These are phyloP conservation scores for Penicillium fimorum DNA, from an alignment of 495 filamentous ascomycete genomes.

Conservation along the genomic window DNA sequence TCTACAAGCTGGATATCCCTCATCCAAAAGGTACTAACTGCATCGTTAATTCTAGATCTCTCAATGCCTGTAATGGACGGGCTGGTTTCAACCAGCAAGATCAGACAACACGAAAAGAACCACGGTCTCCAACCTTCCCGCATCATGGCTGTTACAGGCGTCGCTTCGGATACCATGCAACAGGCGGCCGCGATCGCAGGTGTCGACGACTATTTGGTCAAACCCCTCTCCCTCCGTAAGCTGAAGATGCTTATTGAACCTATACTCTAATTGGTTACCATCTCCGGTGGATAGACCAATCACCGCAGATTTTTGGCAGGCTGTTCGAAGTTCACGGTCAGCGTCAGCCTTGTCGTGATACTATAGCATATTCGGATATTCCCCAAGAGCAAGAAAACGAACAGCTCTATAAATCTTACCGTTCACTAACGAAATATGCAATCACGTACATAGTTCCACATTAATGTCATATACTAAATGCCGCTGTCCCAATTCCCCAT, in stretches of 20 bases:
- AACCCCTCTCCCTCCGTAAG: conserved; percentile 34
- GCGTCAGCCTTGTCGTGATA: not conserved
- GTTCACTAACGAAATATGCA: not conserved
- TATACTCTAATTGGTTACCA: not conserved
- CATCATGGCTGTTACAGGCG: conserved; percentile 36
- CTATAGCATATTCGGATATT: not conserved
- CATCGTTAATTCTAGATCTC: not conserved
- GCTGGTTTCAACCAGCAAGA: conserved; percentile 21
- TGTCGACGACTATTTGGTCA: conserved; percentile 39
- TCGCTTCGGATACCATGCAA: conserved; percentile 32
- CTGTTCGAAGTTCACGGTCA: not conserved
- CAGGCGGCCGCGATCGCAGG: conserved; percentile 35
- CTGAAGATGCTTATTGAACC: conserved; percentile 25
- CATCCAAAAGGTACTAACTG: not conserved
- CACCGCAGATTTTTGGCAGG: not conserved
- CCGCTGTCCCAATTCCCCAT: conserved; percentile 25
- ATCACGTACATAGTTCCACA: conserved; percentile 13
- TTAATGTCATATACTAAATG: conserved; percentile 36
- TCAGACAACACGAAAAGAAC: conserved; percentile 22
- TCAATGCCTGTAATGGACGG: conserved; percentile 32
- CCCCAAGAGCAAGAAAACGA: not conserved
- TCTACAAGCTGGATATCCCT: not conserved
- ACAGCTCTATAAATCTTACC: not conserved
- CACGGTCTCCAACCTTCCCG: conserved; percentile 12
- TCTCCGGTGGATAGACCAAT: not conserved